Base-by-base conservation (phyloP, 805 yeast species). In the Cyberlindnera euphorbiae region DNA sequence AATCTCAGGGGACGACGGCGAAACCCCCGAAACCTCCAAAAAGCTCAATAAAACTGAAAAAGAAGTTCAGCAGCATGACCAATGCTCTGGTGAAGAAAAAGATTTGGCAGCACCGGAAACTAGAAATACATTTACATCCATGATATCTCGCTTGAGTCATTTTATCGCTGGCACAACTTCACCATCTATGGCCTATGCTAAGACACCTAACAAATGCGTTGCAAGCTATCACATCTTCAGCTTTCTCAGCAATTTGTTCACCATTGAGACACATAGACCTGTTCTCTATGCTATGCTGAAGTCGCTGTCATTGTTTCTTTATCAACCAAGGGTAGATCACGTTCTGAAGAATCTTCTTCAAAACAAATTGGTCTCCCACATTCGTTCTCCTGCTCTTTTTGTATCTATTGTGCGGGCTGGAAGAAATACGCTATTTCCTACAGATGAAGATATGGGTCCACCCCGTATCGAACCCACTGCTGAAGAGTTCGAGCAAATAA, bases 371-470 rank as follows among this genome's bases (percentile, higher is more conserved):
- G 10, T 40, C 2, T 39, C 39, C 11, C 39, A 34, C 8, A 27
- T 54, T 12, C 33, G 43, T 16, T 38, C 47, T 14, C 48, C 49
- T 7, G 23, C 42, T 3, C 42, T 52, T 8, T 38, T 52, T 10
- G 47, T 50, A 2, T 36, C 36, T 2, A 30, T 55, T 4, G 19
- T 70, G 6, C 45, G 46, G n/a, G 44, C 49, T 11, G 42, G 62
- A 3, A 52, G 77, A 35, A 52, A 55, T 21, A 50, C 57, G 21
- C 43, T 73, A n/a, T 73, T 73, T 40, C 77, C 79, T 3, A 55
- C 53, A 17, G 75, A 73, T 48, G 69, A 65, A 12, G 51, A 52
- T n/a, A 64, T 74, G 69, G 78, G 78, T 0, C 71, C 73, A 4
- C 62, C 71, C 5, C 49, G 70, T 16, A 47, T 57, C 3, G 55